Percentiles rank a stretch among this genome's conserved stretches.
Conservation (phyloP, 352 stramenopile genomes). For the Globisporangium spinosum region DNA sequence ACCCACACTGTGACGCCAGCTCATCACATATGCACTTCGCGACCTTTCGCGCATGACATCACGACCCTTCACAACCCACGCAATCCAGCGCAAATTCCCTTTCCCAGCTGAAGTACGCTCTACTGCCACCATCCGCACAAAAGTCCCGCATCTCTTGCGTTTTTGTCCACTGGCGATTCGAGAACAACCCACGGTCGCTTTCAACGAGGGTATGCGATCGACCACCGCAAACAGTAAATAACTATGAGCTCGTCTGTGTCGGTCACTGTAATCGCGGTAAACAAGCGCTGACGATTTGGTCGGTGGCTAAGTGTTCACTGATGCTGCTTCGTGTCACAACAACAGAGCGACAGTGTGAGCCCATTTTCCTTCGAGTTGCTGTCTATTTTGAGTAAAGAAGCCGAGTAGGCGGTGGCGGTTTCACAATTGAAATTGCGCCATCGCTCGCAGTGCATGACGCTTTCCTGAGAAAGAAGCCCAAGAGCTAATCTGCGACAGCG, state of each 20-base stretch:
- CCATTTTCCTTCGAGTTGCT: neutral
- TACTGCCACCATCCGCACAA: neutral
- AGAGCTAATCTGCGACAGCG: neutral
- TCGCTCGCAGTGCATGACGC: neutral
- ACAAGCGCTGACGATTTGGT: neutral
- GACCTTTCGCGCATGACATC: constrained; percentile 9
- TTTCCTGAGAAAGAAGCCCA: neutral
- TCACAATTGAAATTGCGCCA: neutral
- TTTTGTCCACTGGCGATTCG: neutral
- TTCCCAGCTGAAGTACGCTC: neutral
- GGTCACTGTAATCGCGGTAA: neutral
- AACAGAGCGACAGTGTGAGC: neutral
- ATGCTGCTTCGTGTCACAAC: neutral
- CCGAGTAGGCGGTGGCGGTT: neutral
- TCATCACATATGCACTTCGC: neutral
- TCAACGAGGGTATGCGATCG: neutral
- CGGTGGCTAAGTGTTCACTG: neutral
- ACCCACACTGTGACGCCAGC: neutral
- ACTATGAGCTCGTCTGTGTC: neutral
- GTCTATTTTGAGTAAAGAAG: neutral
- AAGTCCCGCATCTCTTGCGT: neutral
- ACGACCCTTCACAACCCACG: neutral
- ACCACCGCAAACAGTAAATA: neutral
- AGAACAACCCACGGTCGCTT: neutral
- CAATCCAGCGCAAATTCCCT: neutral